Evolutionary conservation across 139 green algal species (phyloP), one percentile per base, ranked within the genome.

Genomic region (Zygnema circumcarinatum): DNA sequence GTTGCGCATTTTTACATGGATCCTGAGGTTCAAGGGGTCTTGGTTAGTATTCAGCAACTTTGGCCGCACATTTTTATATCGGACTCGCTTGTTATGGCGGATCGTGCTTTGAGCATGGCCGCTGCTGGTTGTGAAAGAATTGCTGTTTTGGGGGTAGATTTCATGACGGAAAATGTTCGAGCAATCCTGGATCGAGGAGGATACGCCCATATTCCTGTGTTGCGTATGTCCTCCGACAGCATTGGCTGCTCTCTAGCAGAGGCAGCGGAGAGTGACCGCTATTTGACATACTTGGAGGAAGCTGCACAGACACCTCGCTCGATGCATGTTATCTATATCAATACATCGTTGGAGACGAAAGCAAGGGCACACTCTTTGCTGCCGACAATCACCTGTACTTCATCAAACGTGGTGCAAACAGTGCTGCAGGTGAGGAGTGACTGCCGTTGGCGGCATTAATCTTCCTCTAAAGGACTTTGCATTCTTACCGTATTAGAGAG

Each of bases 1-100:
- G 97, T 99, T 80, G 97, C 97, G 32, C 97, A 99, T 90, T 99
- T 98, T 78, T 99, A 99, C 94, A 99, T 99, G 97, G 97, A 99
- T 90, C 97, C 97, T 0, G 81, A 99, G 93, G 95, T 99, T 16
- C 97, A 99, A 88, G 97, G 97, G 11, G 96, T 99, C 79, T 93
- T 99, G 32, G 93, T 89, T 47, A 85, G 90, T 0, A 95, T 96
- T 0, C 92, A 94, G 79, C 72, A 81, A 35, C 81, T 78, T 38
- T 99, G 95, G 95, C 97, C 96, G 0, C 96, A 99, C 93, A 95
- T 99, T 39, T 90, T 94, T 88, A 98, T 99, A 92, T 95, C 88
- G 33, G 97, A 99, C 92, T 98, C 94, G 20, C 87, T 99, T 80
- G 95, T 99, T 39, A 94, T 94, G 92, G 92, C 92, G 25, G 92